These are phyloP conservation scores for Bidens hawaiensis DNA, from an alignment of 140 eudicot species.

Conservation along the genomic window DNA sequence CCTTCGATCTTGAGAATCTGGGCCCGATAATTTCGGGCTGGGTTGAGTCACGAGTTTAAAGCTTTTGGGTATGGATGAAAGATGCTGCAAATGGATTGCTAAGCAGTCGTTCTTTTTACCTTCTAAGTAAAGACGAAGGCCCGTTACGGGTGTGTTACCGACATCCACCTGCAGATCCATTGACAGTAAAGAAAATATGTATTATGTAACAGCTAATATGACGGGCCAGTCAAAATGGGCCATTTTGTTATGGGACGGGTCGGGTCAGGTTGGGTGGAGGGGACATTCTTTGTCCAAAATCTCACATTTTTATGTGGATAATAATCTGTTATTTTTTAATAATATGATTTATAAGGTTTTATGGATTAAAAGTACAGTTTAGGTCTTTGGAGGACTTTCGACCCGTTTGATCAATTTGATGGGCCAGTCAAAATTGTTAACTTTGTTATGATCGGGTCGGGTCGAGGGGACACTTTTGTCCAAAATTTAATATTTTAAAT, in stretches of 20 bases:
- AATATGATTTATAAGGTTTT: background rate
- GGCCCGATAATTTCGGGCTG: conserved; percentile 7
- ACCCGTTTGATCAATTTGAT: background rate
- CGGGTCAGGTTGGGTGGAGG: background rate
- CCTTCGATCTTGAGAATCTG: conserved; percentile 42
- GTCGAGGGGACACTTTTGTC: no score
- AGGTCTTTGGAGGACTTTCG: background rate
- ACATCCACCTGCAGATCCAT: conserved; percentile 60
- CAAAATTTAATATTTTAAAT: background rate
- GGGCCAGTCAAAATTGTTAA: no score
- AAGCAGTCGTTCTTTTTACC: conserved; percentile 69
- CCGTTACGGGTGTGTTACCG: conserved; percentile 69
- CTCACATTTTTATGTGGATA: background rate
- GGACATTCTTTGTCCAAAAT: background rate
- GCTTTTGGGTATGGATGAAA: conserved; percentile 74
- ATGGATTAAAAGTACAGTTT: background rate
- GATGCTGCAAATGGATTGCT: conserved; percentile 82
- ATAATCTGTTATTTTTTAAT: background rate
- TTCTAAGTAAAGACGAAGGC: conserved; percentile 72
- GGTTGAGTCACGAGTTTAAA: conserved; percentile 45
- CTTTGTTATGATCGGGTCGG: no score
- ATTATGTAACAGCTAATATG: background rate
- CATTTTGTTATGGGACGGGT: background rate
- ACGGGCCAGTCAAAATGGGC: background rate
- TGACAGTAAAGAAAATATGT: background rate